Base-by-base conservation (phyloP, 768 basidiomycete genomes). In the Naganishia onofrii region DNA sequence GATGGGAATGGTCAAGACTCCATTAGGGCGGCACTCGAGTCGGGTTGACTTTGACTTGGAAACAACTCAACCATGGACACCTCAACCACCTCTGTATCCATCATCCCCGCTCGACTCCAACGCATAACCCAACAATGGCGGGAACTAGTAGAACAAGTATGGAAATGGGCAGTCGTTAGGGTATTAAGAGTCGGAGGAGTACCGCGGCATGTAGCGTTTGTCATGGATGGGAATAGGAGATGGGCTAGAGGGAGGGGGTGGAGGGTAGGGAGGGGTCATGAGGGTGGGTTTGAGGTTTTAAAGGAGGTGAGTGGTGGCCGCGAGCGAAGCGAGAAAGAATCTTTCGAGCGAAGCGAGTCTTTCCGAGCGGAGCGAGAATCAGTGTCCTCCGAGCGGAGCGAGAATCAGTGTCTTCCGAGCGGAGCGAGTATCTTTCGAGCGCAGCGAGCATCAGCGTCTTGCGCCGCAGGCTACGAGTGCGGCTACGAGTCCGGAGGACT, bases 151-250 rank as follows among this genome's bases (percentile, higher is more conserved):
- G 48, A 51, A 51, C n/a, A 51, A 26, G 48, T 26, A 26, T 51
- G 48, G 48, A 51, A 26, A 26, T 26, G 48, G 48, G 48, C 48
- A n/a, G 48, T 51, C 7, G 48, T 51, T 55, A 82, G 82, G 70
- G 81, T 93, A 23, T 85, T 99, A 54, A 83, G 89, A 0, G 84
- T 89, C 1, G 94, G 93, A 0, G 94, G 95, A 0, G 85, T 94
- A 10, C 96, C 96, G 0, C 81, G 83, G 52, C 96, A 99, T 83
- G 86, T 98, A 32, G 93, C 90, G 1, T 94, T 99, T 78, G 88
- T 95, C 31, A 94, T 99, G 93, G 96, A 99, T 77, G 96, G 96
- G 3, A 97, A 98, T 79, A 84, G 96, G 66, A 85, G 96, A 13
- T 95, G 91, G 77, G 94, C 96, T 0, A 84, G 80, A 1, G 71